Evolutionary conservation across 495 filamentous ascomycete species (phyloP).

Genomic region (Penicillium soppii): DNA sequence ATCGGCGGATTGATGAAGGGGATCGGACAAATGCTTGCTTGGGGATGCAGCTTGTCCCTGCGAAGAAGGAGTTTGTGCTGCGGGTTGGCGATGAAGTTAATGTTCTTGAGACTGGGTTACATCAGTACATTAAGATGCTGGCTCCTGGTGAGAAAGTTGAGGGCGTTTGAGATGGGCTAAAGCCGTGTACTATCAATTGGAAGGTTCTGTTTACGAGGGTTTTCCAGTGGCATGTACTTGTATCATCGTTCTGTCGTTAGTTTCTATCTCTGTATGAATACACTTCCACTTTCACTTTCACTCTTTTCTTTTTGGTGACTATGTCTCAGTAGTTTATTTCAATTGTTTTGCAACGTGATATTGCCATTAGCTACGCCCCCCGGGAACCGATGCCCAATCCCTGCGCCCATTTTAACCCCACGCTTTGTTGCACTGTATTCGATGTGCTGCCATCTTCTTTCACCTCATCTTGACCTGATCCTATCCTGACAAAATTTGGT

Average conservation of each 20-base stretch:
- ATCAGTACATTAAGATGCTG: conserved; percentile 59
- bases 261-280: no score
- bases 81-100: conserved; percentile 60
- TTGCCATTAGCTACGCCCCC: no score
- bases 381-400: no score
- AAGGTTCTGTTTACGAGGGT: no score
- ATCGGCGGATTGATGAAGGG: conserved; percentile 73
- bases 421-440: background rate
- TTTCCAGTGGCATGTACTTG: no score
- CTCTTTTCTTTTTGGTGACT: no score
- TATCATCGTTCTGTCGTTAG: no score
- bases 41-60: conserved; percentile 59
- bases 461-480: no score
- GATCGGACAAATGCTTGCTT: conserved; percentile 69
- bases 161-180: conserved; percentile 24
- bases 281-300: background rate
- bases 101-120: conserved; percentile 60
- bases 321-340: no score
- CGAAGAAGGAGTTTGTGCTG: conserved; percentile 39
- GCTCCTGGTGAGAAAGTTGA: conserved; percentile 39
- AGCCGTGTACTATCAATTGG: no score
- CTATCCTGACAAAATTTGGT: conserved; percentile 7
- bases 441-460: background rate
- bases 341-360: no score
- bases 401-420: no score